These are phyloP conservation scores for Metrosideros polymorpha DNA, from an alignment of 441 rosid genomes.

Conservation along the genomic window DNA sequence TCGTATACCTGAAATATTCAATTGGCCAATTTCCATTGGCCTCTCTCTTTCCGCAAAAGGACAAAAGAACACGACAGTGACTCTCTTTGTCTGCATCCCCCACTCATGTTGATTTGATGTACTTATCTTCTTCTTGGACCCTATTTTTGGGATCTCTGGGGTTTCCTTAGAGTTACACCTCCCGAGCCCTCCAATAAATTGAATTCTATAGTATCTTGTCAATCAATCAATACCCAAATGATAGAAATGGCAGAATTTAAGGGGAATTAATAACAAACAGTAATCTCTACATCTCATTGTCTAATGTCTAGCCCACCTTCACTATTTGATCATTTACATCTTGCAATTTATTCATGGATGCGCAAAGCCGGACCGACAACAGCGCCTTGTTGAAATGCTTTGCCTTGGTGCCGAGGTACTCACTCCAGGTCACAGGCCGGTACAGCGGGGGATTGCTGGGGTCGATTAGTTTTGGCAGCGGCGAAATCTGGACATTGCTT, in stretches of 20 bases:
- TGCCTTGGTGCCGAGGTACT: slow-evolving; percentile 43
- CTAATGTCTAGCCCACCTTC: not conserved
- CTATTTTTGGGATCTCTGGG: not conserved
- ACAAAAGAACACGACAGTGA: slow-evolving; percentile 18
- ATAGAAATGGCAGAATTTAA: not conserved
- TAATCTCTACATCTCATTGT: not conserved
- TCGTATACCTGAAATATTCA: slow-evolving; percentile 19
- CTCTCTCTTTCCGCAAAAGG: slow-evolving; percentile 7
- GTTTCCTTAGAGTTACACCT: not conserved
- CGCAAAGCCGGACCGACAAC: slow-evolving; percentile 4
- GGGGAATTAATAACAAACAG: not conserved
- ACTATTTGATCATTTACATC: not conserved
- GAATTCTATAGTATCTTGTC: not conserved
- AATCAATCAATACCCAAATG: not conserved
- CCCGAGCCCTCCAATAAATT: not conserved
- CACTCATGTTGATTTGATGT: not conserved
- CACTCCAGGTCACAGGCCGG: slow-evolving; percentile 49
- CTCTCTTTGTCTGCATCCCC: slow-evolving; percentile 9
- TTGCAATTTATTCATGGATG: not conserved
- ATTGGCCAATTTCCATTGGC: not conserved
- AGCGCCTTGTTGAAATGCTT: slow-evolving; percentile 35
- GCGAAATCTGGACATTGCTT: slow-evolving; percentile 27
- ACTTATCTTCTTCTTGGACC: slow-evolving; percentile 1
- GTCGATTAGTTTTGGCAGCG: slow-evolving; percentile 27
- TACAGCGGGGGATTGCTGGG: slow-evolving; percentile 26